A percentile compares a stretch with the other conserved stretches of the same genome.
Conservation (phyloP, 2,329 filamentous ascomycete species). For the Chaetoscypha palmicola region DNA sequence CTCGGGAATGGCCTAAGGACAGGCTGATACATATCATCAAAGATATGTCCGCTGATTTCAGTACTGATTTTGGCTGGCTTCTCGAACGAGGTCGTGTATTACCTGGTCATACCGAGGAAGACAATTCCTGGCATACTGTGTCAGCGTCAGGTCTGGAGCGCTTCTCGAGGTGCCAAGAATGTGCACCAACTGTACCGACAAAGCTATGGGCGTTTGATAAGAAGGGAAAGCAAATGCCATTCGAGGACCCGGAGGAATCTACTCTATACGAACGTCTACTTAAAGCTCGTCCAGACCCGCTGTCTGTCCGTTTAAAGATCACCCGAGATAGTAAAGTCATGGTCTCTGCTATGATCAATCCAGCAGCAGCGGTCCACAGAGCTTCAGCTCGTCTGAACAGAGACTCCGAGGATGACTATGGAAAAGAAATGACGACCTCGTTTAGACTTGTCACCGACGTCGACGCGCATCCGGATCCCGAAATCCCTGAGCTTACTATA, state of each 20-base stretch:
- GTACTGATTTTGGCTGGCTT: slow-evolving; percentile 8
- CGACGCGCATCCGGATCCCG: slow-evolving; percentile 28
- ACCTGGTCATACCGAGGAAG: slow-evolving; percentile 4
- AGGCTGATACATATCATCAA: slow-evolving; percentile 7
- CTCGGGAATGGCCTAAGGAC: slow-evolving; percentile 1
- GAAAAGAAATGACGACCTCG: slow-evolving; percentile 28
- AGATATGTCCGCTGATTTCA: slow-evolving; percentile 6
- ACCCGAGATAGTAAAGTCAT: slow-evolving; percentile 33
- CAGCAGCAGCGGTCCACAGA: slow-evolving; percentile 37
- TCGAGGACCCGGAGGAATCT: slow-evolving; percentile 45
- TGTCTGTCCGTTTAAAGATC: slow-evolving; percentile 34
- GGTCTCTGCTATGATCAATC: slow-evolving; percentile 33
- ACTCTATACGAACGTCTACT: slow-evolving; percentile 42
- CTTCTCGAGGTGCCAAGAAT: slow-evolving; percentile 21
- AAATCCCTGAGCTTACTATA: slow-evolving; percentile 24
- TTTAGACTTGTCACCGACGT: slow-evolving; percentile 44
- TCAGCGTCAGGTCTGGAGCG: too few species aligned
- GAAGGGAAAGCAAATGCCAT: slow-evolving; percentile 34
- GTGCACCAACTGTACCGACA: slow-evolving; percentile 34
- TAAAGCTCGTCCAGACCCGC: slow-evolving; percentile 40
- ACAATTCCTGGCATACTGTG: slow-evolving; percentile 4
- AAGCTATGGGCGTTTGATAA: slow-evolving; percentile 31
- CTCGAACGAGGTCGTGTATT: slow-evolving; percentile 9
- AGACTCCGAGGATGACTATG: slow-evolving; percentile 9
- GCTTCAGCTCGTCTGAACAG: slow-evolving; percentile 23